Conservation (phyloP, 2,329 filamentous ascomycete species). For the Paraphaeosphaeria minitans region DNA sequence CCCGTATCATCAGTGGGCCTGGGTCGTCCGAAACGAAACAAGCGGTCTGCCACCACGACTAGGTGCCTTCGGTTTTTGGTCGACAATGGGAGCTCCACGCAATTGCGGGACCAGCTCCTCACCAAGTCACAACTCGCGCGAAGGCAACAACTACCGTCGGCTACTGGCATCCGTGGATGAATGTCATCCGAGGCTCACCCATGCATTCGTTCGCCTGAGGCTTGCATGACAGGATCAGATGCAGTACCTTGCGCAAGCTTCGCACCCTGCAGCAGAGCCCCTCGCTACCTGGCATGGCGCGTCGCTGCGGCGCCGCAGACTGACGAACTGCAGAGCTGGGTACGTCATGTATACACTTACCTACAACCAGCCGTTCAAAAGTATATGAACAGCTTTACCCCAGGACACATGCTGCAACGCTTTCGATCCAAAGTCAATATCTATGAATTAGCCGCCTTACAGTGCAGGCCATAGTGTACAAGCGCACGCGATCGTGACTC, state of each 20-base stretch:
- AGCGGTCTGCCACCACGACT: not conserved
- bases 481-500: not conserved
- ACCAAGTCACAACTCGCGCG: not conserved
- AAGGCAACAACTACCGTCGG: not conserved
- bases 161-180: not conserved
- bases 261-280: constrained; percentile 1
- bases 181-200: not conserved
- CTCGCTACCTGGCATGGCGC: not conserved
- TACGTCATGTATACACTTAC: not conserved
- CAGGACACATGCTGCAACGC: not conserved
- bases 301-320: not conserved
- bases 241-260: not conserved
- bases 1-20: not conserved
- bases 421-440: not conserved
- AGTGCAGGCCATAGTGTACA: not conserved
- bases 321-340: too few relatives aligned
- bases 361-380: not conserved
- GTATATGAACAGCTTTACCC: constrained; percentile 1
- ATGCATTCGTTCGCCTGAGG: not conserved
- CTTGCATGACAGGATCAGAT: not conserved
- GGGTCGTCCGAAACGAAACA: not conserved
- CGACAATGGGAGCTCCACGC: not conserved
- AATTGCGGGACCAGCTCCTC: not conserved
- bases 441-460: not conserved
- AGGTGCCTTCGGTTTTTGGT: not conserved